phyloP scores from a whole-genome alignment of 1,139 yeast species.

The Kodamaea derodonti region DNA sequence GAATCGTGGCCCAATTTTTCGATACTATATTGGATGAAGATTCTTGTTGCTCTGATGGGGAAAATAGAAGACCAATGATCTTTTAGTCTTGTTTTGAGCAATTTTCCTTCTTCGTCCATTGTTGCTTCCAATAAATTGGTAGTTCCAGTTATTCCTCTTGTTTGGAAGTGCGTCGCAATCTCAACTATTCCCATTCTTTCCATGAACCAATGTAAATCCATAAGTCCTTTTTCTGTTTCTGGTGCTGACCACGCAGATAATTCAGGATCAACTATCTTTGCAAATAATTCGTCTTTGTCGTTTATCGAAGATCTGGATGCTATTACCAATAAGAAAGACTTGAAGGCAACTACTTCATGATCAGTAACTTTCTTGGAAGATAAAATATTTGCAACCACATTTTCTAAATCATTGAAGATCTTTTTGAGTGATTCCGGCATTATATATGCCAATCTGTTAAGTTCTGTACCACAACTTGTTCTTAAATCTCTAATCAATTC shows the following conservation, averaged over 20 bases:
- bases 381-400: constrained; percentile 70
- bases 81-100: constrained; percentile 69
- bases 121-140: constrained; percentile 72
- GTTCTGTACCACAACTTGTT: constrained; percentile 91
- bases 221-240: constrained; percentile 80
- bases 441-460: constrained; percentile 86
- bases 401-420: constrained; percentile 77
- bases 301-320: constrained; percentile 79
- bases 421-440: constrained; percentile 88
- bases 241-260: constrained; percentile 91
- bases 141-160: constrained; percentile 72
- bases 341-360: constrained; percentile 91
- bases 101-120: constrained; percentile 90
- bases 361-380: constrained; percentile 71
- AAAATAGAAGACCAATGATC: constrained; percentile 92
- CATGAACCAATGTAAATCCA: constrained; percentile 96
- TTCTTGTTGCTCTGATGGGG: constrained; percentile 93
- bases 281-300: constrained; percentile 69
- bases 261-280: constrained; percentile 89
- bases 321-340: constrained; percentile 85
- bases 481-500: constrained; percentile 84
- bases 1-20: constrained; percentile 82
- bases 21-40: constrained; percentile 90
- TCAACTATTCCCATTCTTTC: constrained; percentile 92
- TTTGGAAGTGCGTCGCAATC: constrained; percentile 85